A percentile compares a stretch with the other conserved stretches of the same genome.
These are phyloP conservation scores for Yamadazyma takamatsuzukensis DNA, from an alignment of 805 yeast species.

Conservation along the genomic window DNA sequence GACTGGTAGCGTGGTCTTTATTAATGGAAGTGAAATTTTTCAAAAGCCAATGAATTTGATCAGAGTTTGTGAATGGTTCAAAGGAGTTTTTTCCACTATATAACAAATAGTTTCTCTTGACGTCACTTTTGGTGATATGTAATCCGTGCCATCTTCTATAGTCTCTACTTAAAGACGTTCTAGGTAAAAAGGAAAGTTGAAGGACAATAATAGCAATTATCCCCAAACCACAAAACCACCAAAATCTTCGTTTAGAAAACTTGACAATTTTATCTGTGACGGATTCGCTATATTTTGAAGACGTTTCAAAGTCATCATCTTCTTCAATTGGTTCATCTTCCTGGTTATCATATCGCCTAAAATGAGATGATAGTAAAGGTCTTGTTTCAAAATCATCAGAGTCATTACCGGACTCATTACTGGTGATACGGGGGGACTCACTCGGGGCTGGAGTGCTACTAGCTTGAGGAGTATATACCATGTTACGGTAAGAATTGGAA, in stretches of 20 bases:
- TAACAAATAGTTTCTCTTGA: constrained; percentile 56
- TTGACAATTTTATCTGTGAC: constrained; percentile 11
- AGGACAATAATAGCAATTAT: constrained; percentile 50
- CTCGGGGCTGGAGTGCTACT: no score
- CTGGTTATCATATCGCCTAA: neutral
- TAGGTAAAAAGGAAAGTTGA: constrained; percentile 71
- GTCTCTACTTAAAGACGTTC: constrained; percentile 81
- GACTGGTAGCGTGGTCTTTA: constrained; percentile 15
- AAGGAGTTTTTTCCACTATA: constrained; percentile 23
- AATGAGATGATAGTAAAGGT: neutral
- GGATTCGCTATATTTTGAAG: constrained; percentile 3
- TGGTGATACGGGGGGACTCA: neutral
- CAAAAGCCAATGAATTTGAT: constrained; percentile 25
- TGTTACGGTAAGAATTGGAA: no score
- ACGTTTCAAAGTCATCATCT: neutral
- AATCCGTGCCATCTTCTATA: constrained; percentile 70
- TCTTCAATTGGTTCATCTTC: neutral
- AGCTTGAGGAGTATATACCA: no score
- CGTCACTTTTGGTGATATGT: constrained; percentile 62
- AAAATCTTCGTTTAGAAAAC: constrained; percentile 34
- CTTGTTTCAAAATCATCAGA: neutral
- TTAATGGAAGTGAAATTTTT: constrained; percentile 24
- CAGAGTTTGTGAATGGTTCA: constrained; percentile 17
- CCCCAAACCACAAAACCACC: constrained; percentile 48
- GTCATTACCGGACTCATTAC: neutral